Percentiles rank a stretch among this genome's conserved stretches.
Conservation (phyloP, 2,329 filamentous ascomycete species). For the Pestalotiopsis sp. region DNA sequence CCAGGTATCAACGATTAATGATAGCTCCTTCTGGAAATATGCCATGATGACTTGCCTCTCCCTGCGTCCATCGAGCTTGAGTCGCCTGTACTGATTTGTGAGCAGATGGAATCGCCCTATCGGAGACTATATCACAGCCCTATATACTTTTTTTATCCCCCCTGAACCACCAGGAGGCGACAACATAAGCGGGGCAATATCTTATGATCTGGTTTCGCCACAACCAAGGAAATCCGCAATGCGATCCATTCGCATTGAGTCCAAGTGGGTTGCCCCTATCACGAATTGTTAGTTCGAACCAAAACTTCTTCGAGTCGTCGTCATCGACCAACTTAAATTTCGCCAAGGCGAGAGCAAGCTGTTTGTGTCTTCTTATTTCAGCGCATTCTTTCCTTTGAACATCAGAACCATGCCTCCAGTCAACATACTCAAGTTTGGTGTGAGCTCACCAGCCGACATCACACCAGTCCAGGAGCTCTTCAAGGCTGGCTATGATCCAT, state of each 20-base stretch:
- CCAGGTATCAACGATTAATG: no score
- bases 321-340: neutral
- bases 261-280: neutral
- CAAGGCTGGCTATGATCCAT: constrained; percentile 30
- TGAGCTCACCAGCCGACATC: constrained; percentile 32
- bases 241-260: neutral
- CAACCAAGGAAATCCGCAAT: neutral
- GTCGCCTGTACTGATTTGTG: no score
- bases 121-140: neutral
- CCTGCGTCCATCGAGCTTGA: no score
- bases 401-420: constrained; percentile 27
- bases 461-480: constrained; percentile 28
- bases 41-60: no score
- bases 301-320: neutral
- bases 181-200: neutral
- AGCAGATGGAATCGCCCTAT: neutral
- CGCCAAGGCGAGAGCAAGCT: neutral
- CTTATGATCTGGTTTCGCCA: neutral
- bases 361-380: neutral
- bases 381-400: neutral
- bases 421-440: constrained; percentile 33
- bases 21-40: no score
- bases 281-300: neutral
- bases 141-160: neutral
- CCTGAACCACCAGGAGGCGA: neutral